Evolutionary conservation across 805 yeast genomes (phyloP).

Genomic region (Grigorovia humatica): DNA sequence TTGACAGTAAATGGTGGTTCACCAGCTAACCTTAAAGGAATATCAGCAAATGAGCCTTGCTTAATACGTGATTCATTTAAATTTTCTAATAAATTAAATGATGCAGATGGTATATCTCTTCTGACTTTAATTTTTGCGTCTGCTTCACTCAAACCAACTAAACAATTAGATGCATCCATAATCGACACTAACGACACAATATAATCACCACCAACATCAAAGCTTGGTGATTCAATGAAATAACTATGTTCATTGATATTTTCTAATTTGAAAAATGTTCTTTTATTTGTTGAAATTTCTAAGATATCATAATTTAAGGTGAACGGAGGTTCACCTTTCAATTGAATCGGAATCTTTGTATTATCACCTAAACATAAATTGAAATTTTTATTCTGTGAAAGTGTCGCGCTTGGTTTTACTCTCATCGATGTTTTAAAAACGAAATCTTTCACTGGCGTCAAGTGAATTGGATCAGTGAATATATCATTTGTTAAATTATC

Average conservation of each 20-base stretch:
- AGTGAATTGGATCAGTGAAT: constrained; percentile 35
- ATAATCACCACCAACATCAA: constrained; percentile 64
- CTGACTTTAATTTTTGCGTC: constrained; percentile 63
- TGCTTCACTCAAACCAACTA: constrained; percentile 53
- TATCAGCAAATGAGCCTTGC: constrained; percentile 46
- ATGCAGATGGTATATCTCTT: constrained; percentile 53
- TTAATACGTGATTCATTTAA: constrained; percentile 35
- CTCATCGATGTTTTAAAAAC: constrained; percentile 62
- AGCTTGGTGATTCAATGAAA: constrained; percentile 42
- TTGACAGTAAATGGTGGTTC: constrained; percentile 40
- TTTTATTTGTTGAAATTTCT: constrained; percentile 42
- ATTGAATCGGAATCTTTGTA: constrained; percentile 41
- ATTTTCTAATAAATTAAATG: constrained; percentile 33
- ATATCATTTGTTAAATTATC: constrained; percentile 53
- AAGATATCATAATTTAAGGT: constrained; percentile 57
- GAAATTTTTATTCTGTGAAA: constrained; percentile 17
- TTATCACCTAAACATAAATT: constrained; percentile 40
- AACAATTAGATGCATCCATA: constrained; percentile 69
- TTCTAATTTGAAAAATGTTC: constrained; percentile 34
- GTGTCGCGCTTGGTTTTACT: constrained; percentile 50
- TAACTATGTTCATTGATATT: constrained; percentile 32
- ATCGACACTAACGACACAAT: constrained; percentile 52
- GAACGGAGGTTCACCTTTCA: constrained; percentile 78
- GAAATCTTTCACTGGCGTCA: constrained; percentile 32
- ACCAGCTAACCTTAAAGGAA: constrained; percentile 56